Percentiles rank a stretch among this genome's conserved stretches.
phyloP scores from a whole-genome alignment of 176 grass and related monocot species.

The Eleusine coracana region DNA sequence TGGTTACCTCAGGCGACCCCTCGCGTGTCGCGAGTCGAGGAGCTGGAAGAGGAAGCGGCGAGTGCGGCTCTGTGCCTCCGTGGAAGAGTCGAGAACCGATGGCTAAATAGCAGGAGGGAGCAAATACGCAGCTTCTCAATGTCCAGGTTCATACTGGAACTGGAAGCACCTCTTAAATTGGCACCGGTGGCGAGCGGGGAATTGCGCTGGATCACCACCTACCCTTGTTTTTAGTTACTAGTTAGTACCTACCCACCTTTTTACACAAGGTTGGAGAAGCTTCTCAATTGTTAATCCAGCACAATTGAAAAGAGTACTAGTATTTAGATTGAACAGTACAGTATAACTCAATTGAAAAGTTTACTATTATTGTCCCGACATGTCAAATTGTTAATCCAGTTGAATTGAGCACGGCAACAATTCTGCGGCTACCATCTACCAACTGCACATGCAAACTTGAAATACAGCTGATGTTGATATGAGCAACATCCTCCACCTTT shows the following conservation, averaged over 20 bases:
- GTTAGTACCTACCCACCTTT: not conserved
- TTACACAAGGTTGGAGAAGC: not conserved
- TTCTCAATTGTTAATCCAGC: no score
- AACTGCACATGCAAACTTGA: not conserved
- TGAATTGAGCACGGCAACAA: no score
- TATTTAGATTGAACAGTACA: not conserved
- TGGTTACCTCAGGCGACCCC: constrained; percentile 76
- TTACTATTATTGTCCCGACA: not conserved
- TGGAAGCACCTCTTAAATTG: not conserved
- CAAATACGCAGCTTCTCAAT: not conserved
- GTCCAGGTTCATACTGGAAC: not conserved
- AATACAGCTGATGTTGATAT: not conserved
- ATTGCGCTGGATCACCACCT: not conserved
- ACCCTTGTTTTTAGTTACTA: not conserved
- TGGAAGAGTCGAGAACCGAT: not conserved
- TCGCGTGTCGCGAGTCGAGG: not conserved
- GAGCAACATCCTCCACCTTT: not conserved
- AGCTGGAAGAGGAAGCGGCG: not conserved
- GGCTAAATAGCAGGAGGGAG: not conserved
- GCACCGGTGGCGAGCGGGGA: not conserved
- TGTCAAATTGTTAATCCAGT: not conserved
- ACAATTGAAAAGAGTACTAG: no score
- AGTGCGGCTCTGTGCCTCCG: not conserved
- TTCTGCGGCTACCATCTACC: not conserved
- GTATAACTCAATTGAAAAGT: not conserved